Conservation (phyloP, 345 rosid genomes). For the Eucalyptus viminalis region DNA sequence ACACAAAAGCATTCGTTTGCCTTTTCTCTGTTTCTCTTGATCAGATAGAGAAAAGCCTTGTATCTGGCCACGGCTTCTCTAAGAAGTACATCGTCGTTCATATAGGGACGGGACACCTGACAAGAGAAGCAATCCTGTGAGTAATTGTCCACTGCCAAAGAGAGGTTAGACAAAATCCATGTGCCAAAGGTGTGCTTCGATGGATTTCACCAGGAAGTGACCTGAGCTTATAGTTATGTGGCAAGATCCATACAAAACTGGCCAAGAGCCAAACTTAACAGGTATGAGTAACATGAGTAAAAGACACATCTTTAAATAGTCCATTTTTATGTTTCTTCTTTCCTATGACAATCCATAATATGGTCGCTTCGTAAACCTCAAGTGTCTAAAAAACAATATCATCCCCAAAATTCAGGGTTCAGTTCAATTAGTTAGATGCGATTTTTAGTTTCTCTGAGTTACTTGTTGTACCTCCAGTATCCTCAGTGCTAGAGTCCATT, state of each 20-base stretch:
- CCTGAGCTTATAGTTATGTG: background rate
- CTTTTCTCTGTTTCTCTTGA: conserved; percentile 49
- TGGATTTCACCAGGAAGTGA: background rate
- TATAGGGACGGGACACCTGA: conserved; percentile 60
- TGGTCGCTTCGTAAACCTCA: background rate
- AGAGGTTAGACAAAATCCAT: background rate
- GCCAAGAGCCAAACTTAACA: background rate
- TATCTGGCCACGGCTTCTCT: conserved; percentile 78
- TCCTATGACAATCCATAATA: background rate
- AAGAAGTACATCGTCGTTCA: conserved; percentile 40
- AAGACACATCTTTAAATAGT: background rate
- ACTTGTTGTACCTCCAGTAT: background rate
- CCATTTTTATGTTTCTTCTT: background rate
- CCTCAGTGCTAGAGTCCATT: background rate
- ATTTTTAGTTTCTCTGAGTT: background rate
- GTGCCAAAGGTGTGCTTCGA: background rate
- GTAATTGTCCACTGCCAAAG: background rate
- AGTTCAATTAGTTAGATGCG: background rate
- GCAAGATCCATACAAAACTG: background rate
- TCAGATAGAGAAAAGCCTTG: conserved; percentile 70
- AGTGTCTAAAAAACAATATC: background rate
- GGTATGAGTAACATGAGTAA: background rate
- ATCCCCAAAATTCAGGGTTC: background rate
- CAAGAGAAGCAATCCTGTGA: background rate
- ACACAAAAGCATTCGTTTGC: conserved; percentile 55